Percentiles rank a stretch among this genome's conserved stretches.
Conservation (phyloP, 495 filamentous ascomycete genomes). For the Bathelium albidoporum region DNA sequence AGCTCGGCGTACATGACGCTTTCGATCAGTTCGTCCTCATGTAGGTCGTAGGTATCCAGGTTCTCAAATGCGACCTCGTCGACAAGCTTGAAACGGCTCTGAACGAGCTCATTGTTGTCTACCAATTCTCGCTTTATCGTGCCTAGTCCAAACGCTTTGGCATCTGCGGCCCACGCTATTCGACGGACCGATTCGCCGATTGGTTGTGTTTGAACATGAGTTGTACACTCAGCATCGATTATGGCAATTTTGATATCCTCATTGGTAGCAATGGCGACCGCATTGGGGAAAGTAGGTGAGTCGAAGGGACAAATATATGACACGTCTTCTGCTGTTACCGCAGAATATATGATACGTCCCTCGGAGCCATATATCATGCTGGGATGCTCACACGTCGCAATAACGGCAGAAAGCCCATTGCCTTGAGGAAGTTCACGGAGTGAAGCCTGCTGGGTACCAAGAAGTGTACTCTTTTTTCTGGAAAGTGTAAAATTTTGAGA, state of each 20-base stretch:
- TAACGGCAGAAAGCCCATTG: slow-evolving; percentile 64
- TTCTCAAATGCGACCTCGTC: slow-evolving; percentile 34
- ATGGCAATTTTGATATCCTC: slow-evolving; percentile 67
- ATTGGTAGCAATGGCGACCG: slow-evolving; percentile 70
- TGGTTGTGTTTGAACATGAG: slow-evolving; percentile 69
- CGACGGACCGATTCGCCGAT: slow-evolving; percentile 77
- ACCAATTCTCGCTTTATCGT: slow-evolving; percentile 59
- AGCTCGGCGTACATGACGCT: slow-evolving; percentile 71
- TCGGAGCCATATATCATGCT: slow-evolving; percentile 86
- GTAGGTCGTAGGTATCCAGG: slow-evolving; percentile 32
- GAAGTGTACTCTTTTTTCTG: slow-evolving; percentile 64
- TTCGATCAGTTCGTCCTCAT: slow-evolving; percentile 69
- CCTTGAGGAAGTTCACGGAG: slow-evolving; percentile 64
- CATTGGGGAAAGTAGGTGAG: slow-evolving; percentile 64
- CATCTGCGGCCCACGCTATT: slow-evolving; percentile 70
- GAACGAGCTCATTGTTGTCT: slow-evolving; percentile 47
- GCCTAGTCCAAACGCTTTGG: slow-evolving; percentile 77
- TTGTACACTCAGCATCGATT: slow-evolving; percentile 75
- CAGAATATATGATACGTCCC: slow-evolving; percentile 81
- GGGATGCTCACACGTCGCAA: slow-evolving; percentile 88
- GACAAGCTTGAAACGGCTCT: slow-evolving; percentile 49
- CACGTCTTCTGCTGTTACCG: slow-evolving; percentile 85
- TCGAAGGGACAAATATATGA: slow-evolving; percentile 74
- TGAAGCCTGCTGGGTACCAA: slow-evolving; percentile 74
- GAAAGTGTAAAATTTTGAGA: slow-evolving; percentile 47